Conservation (phyloP, 192 early-diverging fungal genomes). For the Gryganskiella cystojenkinii region DNA sequence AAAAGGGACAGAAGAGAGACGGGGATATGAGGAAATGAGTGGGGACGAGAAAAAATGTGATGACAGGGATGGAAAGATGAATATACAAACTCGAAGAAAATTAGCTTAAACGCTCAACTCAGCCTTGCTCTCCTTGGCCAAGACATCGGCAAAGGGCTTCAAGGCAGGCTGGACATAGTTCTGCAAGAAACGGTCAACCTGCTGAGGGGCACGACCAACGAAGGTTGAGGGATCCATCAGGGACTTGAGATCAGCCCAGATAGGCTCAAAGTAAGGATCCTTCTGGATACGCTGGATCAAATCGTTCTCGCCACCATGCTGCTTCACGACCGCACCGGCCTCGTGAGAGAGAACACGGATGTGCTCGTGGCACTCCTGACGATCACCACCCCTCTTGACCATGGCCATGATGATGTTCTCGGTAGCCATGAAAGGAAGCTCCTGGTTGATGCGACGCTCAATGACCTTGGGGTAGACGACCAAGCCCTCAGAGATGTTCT, state of each 20-base stretch:
- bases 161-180: conserved; percentile 87
- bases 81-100: neutral
- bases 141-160: conserved; percentile 72
- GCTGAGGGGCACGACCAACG: conserved; percentile 93
- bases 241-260: conserved; percentile 76
- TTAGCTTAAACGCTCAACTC: conserved; percentile 83
- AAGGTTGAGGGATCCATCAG: conserved; percentile 93
- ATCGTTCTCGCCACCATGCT: conserved; percentile 93
- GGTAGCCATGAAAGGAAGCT: conserved; percentile 99
- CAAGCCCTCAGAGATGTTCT: conserved; percentile 97
- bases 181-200: conserved; percentile 87
- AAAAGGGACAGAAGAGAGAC: no score
- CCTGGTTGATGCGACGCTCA: conserved; percentile 87
- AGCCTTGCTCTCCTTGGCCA: conserved; percentile 72
- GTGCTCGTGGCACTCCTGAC: conserved; percentile 96
- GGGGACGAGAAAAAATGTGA: neutral
- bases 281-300: conserved; percentile 90
- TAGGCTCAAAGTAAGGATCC: conserved; percentile 88
- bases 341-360: conserved; percentile 95
- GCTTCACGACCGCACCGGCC: conserved; percentile 92
- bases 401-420: conserved; percentile 99
- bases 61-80: neutral
- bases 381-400: conserved; percentile 95
- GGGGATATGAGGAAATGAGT: no score
- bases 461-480: conserved; percentile 98